Conservation (phyloP, 768 basidiomycete genomes). For the Boletus bicolor region DNA sequence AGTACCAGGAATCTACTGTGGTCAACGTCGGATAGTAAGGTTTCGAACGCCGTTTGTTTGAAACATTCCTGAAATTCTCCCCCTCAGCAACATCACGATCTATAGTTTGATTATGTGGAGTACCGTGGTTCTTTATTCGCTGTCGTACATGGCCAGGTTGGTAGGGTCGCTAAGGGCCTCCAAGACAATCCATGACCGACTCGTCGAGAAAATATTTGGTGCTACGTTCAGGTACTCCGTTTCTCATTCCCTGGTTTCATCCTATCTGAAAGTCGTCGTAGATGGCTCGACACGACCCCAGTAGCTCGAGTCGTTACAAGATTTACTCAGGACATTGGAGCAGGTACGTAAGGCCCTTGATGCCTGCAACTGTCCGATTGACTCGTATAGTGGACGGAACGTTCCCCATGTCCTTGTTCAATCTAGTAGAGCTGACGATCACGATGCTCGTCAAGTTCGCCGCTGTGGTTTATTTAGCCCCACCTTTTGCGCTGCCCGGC, state of each 20-base stretch:
- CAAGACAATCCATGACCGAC: slow-evolving; percentile 46
- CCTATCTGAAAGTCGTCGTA: slow-evolving; percentile 34
- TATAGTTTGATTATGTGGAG: slow-evolving; percentile 37
- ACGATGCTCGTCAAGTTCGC: slow-evolving; percentile 2
- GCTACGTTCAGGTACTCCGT: slow-evolving; percentile 60
- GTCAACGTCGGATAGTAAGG: slow-evolving; percentile 35
- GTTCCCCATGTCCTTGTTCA: neutral
- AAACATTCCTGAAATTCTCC: neutral
- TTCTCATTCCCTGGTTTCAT: slow-evolving; percentile 6
- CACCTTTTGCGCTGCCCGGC: slow-evolving; percentile 26
- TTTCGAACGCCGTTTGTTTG: neutral
- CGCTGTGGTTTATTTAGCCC: slow-evolving; percentile 5
- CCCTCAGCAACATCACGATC: slow-evolving; percentile 47
- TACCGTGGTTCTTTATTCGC: slow-evolving; percentile 32
- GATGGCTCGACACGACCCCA: slow-evolving; percentile 45
- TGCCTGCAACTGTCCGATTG: neutral
- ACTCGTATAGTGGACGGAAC: slow-evolving; percentile 10
- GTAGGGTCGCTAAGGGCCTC: slow-evolving; percentile 52
- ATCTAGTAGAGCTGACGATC: slow-evolving; percentile 1
- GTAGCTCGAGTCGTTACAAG: slow-evolving; percentile 30
- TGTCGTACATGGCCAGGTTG: slow-evolving; percentile 38
- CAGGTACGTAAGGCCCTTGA: neutral
- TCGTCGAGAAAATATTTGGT: slow-evolving; percentile 53
- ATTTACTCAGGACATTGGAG: slow-evolving; percentile 50
- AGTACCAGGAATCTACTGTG: slow-evolving; percentile 26